Evolutionary conservation across 768 basidiomycete species (phyloP).

Genomic region (Coprinellus micaceus): DNA sequence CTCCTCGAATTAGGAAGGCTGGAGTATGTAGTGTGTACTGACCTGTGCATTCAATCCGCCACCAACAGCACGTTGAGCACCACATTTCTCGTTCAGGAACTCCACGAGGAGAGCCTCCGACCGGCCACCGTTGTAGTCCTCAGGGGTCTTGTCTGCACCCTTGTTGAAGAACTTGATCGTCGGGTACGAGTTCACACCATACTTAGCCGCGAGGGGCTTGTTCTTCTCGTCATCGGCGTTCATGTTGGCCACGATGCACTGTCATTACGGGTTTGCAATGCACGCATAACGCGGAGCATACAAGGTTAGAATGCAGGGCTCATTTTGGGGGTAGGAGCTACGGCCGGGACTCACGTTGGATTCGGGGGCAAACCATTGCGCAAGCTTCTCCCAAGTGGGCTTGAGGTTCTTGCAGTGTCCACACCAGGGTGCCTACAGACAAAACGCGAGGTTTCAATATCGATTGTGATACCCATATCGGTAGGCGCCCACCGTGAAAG

Average conservation of each 20-base stretch:
- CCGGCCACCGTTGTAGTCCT: conserved; percentile 68
- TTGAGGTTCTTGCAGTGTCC: conserved; percentile 94
- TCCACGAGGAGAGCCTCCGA: conserved; percentile 70
- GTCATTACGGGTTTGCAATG: conserved; percentile 4
- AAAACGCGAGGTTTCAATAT: background rate
- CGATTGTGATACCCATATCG: conserved; percentile 4
- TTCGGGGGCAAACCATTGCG: conserved; percentile 68
- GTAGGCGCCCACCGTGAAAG: conserved; percentile 59
- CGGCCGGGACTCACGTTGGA: conserved; percentile 44
- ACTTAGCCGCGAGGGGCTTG: conserved; percentile 62
- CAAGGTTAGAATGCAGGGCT: no score
- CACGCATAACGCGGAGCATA: background rate
- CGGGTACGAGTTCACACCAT: conserved; percentile 79
- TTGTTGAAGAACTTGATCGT: conserved; percentile 91
- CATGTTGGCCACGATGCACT: conserved; percentile 90
- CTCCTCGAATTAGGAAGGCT: background rate
- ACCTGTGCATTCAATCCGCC: conserved; percentile 76
- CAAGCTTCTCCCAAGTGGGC: conserved; percentile 80
- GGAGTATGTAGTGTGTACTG: conserved; percentile 15
- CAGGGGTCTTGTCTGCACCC: conserved; percentile 53
- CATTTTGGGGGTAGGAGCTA: no score
- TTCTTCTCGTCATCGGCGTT: conserved; percentile 86
- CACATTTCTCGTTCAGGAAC: conserved; percentile 85
- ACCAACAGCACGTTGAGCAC: conserved; percentile 76
- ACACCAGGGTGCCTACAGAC: conserved; percentile 73